These are phyloP conservation scores for Globisporangium canariense DNA, from an alignment of 352 stramenopile genomes.

Conservation along the genomic window DNA sequence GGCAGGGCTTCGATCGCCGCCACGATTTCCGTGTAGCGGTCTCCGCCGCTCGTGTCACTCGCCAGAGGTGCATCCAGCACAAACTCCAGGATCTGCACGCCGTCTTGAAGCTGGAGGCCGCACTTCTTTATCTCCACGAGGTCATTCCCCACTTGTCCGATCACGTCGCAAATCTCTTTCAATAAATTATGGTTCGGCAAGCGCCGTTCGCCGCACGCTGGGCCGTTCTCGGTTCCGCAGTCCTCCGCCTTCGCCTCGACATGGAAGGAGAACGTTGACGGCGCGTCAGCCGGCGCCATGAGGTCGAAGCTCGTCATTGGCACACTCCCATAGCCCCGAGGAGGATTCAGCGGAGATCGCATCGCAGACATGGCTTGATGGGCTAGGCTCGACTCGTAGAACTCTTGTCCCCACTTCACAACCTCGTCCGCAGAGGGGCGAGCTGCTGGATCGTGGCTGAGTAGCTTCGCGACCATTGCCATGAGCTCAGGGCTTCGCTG, in stretches of 20 bases:
- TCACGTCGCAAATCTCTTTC: slow-evolving; percentile 80
- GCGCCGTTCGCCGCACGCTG: slow-evolving; percentile 40
- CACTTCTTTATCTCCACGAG: slow-evolving; percentile 83
- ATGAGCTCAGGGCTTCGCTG: slow-evolving; percentile 65
- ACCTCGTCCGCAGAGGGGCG: slow-evolving; percentile 64
- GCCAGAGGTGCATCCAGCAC: slow-evolving; percentile 47
- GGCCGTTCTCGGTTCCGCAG: slow-evolving; percentile 29
- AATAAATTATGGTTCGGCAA: slow-evolving; percentile 86
- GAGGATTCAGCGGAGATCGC: slow-evolving; percentile 38
- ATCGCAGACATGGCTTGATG: slow-evolving; percentile 55
- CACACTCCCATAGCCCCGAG: slow-evolving; percentile 16
- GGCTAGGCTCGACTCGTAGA: slow-evolving; percentile 62
- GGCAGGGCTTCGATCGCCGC: slow-evolving; percentile 39
- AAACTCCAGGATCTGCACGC: slow-evolving; percentile 77
- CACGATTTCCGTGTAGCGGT: slow-evolving; percentile 33
- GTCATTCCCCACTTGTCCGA: slow-evolving; percentile 48
- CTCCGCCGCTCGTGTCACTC: slow-evolving; percentile 14
- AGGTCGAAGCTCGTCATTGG: slow-evolving; percentile 23
- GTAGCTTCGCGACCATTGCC: slow-evolving; percentile 58
- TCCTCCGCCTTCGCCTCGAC: slow-evolving; percentile 57
- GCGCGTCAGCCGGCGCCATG: slow-evolving; percentile 12
- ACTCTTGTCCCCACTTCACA: slow-evolving; percentile 73
- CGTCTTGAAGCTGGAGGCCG: slow-evolving; percentile 67
- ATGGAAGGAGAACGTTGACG: slow-evolving; percentile 55
- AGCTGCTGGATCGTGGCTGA: slow-evolving; percentile 46